Conservation (phyloP, 768 basidiomycete genomes). For the Lentinula boryana region DNA sequence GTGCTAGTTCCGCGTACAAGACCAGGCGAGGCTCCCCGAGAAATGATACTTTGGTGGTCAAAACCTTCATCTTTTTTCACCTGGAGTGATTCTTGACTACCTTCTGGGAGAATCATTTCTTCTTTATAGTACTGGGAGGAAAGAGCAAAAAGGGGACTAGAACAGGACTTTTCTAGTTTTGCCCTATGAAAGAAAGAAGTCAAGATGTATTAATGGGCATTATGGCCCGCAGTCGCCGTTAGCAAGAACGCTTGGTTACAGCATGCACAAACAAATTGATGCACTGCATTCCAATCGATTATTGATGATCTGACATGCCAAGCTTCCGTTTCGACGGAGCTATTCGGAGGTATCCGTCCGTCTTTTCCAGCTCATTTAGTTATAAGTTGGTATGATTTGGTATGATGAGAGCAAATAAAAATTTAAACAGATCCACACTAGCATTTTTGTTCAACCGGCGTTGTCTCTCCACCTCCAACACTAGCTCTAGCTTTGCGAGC, state of each 20-base stretch:
- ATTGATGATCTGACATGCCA: neutral
- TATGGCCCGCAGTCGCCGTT: neutral
- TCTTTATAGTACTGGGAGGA: neutral
- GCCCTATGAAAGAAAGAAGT: no score
- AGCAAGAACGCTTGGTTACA: neutral
- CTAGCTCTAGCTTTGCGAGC: conserved; percentile 46
- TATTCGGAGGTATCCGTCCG: no score
- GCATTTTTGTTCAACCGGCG: conserved; percentile 24
- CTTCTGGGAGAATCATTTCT: neutral
- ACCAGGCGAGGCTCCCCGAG: conserved; percentile 7
- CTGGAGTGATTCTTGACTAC: neutral
- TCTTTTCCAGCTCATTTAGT: no score
- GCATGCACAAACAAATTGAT: neutral
- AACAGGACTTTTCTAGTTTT: neutral
- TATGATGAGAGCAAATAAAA: neutral
- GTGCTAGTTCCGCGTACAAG: conserved; percentile 11
- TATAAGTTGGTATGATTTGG: no score
- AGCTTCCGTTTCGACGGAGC: no score
- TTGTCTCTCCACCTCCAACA: conserved; percentile 32
- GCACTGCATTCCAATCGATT: neutral
- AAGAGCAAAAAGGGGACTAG: neutral
- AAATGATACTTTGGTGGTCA: conserved; percentile 12
- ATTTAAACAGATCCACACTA: neutral
- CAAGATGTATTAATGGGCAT: neutral
- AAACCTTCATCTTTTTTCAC: conserved; percentile 14